Evolutionary conservation across 805 yeast genomes (phyloP), one percentile per base, ranked within the genome.

Genomic region (Saturnispora quitensis): DNA sequence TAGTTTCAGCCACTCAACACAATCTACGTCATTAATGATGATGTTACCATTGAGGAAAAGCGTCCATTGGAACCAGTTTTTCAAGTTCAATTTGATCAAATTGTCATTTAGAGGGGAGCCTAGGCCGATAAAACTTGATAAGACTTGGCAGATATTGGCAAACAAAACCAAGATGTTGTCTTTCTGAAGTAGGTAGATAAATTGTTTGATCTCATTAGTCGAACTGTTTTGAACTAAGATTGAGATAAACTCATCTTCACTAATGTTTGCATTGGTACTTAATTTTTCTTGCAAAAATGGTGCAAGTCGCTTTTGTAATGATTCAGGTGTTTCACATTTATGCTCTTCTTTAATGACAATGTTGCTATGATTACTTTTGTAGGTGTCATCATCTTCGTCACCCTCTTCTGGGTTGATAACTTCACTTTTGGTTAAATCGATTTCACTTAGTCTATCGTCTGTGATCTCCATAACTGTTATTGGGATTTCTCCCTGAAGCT

Each of bases 51-150:
- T 86, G 13, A 77, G 68, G 27, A 89, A 73, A 53, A 90, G 69
- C 17, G 87, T 59, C 89, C 93, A 88, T 65, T 86, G 86, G 49
- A 90, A 72, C 97, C 97, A 91, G 73, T 68, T 52, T 42, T 50
- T 51, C 18, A 58, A 18, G 12, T 48, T 43, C n/a, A 22, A 22
- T n/a, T 40, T 40, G 17, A 50, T 43, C 5, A 33, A 13, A 25
- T 20, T 20, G 12, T 45, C 36, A 15, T 34, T 34, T 8, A 17
- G 27, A 12, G 43, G 43, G 18, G 47, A 43, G 13, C 48, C 52
- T 4, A 36, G 28, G 7, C 52, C 52, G 44, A 36, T 50, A 18
- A 22, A 44, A 5, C 81, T 76, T 1, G 81, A 73, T 43, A 82
- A 66, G 47, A 72, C 68, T 38, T 70, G 70, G 3, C 78, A 74